Evolutionary conservation across 192 early-diverging fungal genomes (phyloP), one percentile per base, ranked within the genome.

Genomic region (Chytriomyces sp.): DNA sequence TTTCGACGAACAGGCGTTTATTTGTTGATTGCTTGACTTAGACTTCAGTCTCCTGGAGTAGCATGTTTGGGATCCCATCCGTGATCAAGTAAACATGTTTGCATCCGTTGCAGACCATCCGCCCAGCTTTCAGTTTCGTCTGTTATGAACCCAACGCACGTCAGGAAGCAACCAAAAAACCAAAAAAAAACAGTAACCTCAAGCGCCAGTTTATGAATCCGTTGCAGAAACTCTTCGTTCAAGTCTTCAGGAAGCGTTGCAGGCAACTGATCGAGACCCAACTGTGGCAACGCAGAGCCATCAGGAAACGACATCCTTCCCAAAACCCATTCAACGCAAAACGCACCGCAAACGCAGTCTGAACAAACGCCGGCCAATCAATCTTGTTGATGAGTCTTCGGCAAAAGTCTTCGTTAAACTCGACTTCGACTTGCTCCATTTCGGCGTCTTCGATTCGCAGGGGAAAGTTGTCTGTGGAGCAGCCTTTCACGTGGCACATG

Each of bases 401-500:
- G 64, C 96, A 81, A 81, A 98, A 97, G 67, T 92, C 92, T 50
- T 91, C 84, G 82, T 93, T 95, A 75, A 91, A 89, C 53, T 97
- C 96, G n/a, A 91, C 92, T 75, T 97, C 96, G 46, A 83, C 48
- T 70, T 91, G 83, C 81, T 97, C 94, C 18, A 97, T 83, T 74
- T 94, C 89, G 13, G 88, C 92, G 48, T 97, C 91, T 74, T 91
- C 86, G 79, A 99, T 85, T 53, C 88, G 85, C 20, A 99, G 89
- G n/a, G 97, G 97, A 76, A 93, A 99, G 86, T 93, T 94, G 86
- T 95, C 93, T 75, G 85, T 86, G n/a, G 88, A 90, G 88, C 97
- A 99, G 84, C 91, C 91, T 83, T 95, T 97, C 80, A 93, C 97
- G 80, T 97, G 94, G 91, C 97, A 99, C 86, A 96, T 94, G 67